These are phyloP conservation scores for Lentinula novae-zelandiae DNA, from an alignment of 1,284 basidiomycete genomes.

Conservation along the genomic window DNA sequence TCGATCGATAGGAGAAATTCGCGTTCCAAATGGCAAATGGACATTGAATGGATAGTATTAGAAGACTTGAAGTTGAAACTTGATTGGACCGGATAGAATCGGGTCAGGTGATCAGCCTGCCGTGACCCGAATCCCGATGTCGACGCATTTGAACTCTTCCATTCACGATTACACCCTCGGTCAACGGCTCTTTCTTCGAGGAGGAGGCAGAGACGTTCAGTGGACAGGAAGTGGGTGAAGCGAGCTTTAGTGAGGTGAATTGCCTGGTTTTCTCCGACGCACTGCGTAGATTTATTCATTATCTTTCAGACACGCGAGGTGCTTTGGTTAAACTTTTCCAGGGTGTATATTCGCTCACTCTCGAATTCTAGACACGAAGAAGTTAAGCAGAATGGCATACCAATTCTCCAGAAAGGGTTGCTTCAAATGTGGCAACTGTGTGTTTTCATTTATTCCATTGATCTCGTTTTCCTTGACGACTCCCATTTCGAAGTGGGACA, in stretches of 20 bases:
- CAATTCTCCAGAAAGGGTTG: conserved; percentile 81
- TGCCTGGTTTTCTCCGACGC: not conserved
- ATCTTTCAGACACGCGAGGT: conserved; percentile 9
- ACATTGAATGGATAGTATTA: too few relatives aligned
- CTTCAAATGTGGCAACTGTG: conserved; percentile 83
- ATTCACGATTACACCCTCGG: not conserved
- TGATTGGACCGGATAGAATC: not conserved
- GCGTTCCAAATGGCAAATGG: not conserved
- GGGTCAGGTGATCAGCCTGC: not conserved
- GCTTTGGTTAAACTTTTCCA: not conserved
- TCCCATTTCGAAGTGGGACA: conserved; percentile 70
- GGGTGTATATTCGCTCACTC: not conserved
- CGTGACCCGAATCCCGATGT: not conserved
- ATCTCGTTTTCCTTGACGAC: conserved; percentile 15
- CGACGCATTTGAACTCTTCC: not conserved
- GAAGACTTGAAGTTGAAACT: not conserved
- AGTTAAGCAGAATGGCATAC: conserved; percentile 51
- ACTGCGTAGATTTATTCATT: conserved; percentile 4
- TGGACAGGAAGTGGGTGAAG: conserved; percentile 40
- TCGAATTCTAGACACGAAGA: not conserved
- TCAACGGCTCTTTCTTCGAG: conserved; percentile 29
- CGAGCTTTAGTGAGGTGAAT: conserved; percentile 9
- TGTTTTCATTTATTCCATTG: conserved; percentile 29
- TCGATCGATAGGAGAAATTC: not conserved
- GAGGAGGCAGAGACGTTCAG: conserved; percentile 45